phyloP scores from a whole-genome alignment of 1,284 basidiomycete genomes.

The Apiotrichum laibachii region DNA sequence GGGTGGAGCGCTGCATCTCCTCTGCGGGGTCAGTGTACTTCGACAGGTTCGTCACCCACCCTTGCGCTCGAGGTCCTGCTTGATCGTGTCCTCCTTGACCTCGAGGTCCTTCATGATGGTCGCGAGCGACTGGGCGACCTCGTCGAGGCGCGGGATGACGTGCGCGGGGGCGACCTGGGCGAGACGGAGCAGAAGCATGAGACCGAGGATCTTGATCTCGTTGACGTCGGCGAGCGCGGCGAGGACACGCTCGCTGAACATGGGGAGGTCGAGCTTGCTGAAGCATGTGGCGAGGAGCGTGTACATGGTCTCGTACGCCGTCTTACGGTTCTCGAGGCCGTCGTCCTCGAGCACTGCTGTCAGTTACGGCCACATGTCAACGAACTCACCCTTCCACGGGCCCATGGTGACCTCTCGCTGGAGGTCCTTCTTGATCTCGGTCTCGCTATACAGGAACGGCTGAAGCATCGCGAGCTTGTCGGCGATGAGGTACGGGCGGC shows the following conservation, averaged over 20 bases:
- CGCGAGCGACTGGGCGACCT: conserved; percentile 74
- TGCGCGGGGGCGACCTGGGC: conserved; percentile 78
- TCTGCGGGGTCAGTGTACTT: conserved; percentile 47
- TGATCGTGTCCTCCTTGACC: conserved; percentile 89
- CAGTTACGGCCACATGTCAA: conserved; percentile 1
- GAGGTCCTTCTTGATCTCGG: conserved; percentile 72
- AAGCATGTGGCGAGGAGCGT: conserved; percentile 92
- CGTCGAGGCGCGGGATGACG: conserved; percentile 80
- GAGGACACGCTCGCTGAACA: conserved; percentile 78
- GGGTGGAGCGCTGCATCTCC: conserved; percentile 82
- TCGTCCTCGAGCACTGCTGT: conserved; percentile 46
- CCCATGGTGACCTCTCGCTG: conserved; percentile 96
- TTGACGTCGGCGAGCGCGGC: conserved; percentile 85
- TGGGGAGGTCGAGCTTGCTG: conserved; percentile 75
- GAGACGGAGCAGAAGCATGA: conserved; percentile 91
- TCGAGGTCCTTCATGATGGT: conserved; percentile 87
- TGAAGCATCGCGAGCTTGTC: conserved; percentile 76
- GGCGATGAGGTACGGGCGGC: conserved; percentile 85
- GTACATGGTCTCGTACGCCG: conserved; percentile 93
- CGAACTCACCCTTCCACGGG: conserved; percentile 79
- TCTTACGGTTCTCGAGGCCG: conserved; percentile 63
- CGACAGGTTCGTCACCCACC: conserved; percentile 27
- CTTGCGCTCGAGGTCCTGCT: conserved; percentile 93
- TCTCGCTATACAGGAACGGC: conserved; percentile 82
- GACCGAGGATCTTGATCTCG: conserved; percentile 94